Evolutionary conservation across 805 yeast genomes (phyloP), one percentile per base, ranked within the genome.

Genomic region (Suhomyces sp.): DNA sequence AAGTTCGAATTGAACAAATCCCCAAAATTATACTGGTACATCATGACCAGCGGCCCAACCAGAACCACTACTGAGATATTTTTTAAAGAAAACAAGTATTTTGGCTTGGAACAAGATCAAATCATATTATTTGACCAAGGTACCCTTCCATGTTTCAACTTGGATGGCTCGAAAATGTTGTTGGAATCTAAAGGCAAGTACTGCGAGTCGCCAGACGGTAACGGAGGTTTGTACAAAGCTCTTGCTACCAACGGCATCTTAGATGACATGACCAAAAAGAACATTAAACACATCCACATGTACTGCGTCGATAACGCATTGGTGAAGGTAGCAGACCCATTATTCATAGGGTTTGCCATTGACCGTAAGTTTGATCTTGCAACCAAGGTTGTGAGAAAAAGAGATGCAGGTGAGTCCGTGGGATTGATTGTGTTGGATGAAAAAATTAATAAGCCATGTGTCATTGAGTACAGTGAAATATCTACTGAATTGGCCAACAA

Each of bases 301-400:
- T 94, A 91, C 73, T 93, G 98, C 72, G 98, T 94, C 46, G 99
- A 94, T 71, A 94, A 94, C 69, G 86, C 88, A 27, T 76, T 94
- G 47, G 97, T 92, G 33, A 86, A 85, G 67, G 89, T 93, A 49
- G 97, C 97, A 2, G 99, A 94, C 66, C 99, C 99, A 2, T 76
- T 83, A 0, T 87, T 87, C 60, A 72, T 94, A 55, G 99, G 99
- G 0, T 93, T 86, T 72, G 85, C 97, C 10, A 83, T 86, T 25
- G 71, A 71, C 35, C 82, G 85, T 48, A 62, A 78, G 3, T 88
- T 84, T 52, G 83, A 88, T 31, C 78, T 94, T 54, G 94, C 97
- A 43, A 91, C 97, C 3, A 94, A 94, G 67, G 97, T 87, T 15
- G 99, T 94, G 40, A 84, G 98, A 67, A 94, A 94, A 70, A 84